Evolutionary conservation across 108 stramenopile species (phyloP), one percentile per base, ranked within the genome.

Genomic region (Ochromonas danica): DNA sequence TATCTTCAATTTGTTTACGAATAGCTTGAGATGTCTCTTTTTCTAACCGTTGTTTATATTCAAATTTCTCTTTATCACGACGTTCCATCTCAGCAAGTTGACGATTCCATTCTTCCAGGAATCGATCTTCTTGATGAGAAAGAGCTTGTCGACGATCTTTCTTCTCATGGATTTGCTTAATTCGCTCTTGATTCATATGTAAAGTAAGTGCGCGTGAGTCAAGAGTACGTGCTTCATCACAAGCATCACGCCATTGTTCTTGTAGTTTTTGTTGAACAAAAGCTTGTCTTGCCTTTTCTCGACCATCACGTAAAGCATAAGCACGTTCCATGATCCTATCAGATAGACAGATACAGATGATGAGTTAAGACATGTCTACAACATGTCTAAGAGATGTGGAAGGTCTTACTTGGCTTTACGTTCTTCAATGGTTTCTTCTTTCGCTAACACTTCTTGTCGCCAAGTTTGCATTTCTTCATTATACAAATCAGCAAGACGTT

Each of bases 241-340:
- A 42, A 10, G 72, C 25, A 36, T 75, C 72, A 10, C 72, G 43
- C 72, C 72, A 75, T 33, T 75, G 72, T 6, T 75, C 51, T 38
- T 75, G 14, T 6, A 33, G 31, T 42, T 33, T 28, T 27, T 39
- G 25, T 39, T 36, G 43, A 22, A 75, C 72, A 36, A 41, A 60
- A 6, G 6, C 40, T 36, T 75, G 72, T 38, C 72, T 38, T 35
- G 17, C 72, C 25, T 6, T 27, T 36, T 75, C 72, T 14, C 72
- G 43, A 27, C 10, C 72, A 42, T 75, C 72, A 14, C 72, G 72
- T 27, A 75, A 25, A 41, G 72, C 72, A 25, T 75, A 75, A 38
- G 72, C 72, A 35, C 72, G 14, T 60, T 75, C 31, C 72, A 75
- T 75, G 6, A 75, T 75, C 41, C 72, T 75, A 75, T 27, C 6